Conservation (phyloP, 352 stramenopile species). For the Elongisporangium senticosum region DNA sequence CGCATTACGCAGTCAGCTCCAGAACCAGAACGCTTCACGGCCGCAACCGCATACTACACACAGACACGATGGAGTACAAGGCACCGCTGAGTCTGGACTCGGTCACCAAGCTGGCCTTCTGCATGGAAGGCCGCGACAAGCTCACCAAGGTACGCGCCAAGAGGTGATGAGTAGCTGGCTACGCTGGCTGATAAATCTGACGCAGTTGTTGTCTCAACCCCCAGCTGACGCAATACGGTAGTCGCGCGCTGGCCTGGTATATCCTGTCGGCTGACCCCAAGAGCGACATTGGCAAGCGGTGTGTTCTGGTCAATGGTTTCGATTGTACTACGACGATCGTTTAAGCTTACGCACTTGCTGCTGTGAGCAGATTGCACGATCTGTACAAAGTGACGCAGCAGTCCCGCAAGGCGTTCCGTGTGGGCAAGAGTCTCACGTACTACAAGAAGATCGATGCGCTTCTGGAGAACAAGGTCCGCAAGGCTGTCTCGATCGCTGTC, state of each 20-base stretch:
- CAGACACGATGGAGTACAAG: conserved; percentile 34
- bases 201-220: background rate
- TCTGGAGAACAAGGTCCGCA: conserved; percentile 44
- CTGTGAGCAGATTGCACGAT: conserved; percentile 30
- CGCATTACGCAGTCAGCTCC: background rate
- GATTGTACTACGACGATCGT: background rate
- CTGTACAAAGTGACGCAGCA: conserved; percentile 81
- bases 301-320: conserved; percentile 5
- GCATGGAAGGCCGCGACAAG: conserved; percentile 82
- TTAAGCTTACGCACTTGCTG: background rate
- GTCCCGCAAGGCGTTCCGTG: conserved; percentile 79
- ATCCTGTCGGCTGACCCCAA: conserved; percentile 74
- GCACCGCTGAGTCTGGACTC: conserved; percentile 57
- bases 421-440: conserved; percentile 80
- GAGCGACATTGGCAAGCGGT: conserved; percentile 69
- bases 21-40: background rate
- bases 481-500: conserved; percentile 3
- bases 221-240: conserved; percentile 80
- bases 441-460: conserved; percentile 69
- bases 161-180: background rate
- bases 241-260: conserved; percentile 73
- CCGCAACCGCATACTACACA: background rate
- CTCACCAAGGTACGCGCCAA: conserved; percentile 70
- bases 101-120: conserved; percentile 63
- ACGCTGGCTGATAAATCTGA: background rate